phyloP scores from a whole-genome alignment of 1,139 yeast genomes.

The Keqinozyma sinolaborantium region DNA sequence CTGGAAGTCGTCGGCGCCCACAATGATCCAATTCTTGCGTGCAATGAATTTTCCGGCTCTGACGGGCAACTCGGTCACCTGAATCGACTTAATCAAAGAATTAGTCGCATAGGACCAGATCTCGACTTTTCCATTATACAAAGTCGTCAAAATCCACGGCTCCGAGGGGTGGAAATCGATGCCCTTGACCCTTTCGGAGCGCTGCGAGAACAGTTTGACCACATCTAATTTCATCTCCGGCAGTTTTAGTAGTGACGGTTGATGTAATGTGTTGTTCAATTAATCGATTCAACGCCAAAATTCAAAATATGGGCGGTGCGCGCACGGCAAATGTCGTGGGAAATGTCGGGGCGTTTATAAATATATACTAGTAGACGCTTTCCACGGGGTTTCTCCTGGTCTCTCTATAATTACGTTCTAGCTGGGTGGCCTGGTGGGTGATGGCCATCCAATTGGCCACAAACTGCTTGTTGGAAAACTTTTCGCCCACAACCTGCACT shows the following conservation, averaged over 20 bases:
- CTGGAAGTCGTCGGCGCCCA: constrained; percentile 94
- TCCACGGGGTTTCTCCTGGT: constrained; percentile 36
- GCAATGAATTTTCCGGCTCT: constrained; percentile 95
- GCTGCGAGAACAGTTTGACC: constrained; percentile 73
- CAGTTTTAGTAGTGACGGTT: neutral
- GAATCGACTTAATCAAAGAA: constrained; percentile 48
- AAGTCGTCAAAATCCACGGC: constrained; percentile 90
- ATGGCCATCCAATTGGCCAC: constrained; percentile 54
- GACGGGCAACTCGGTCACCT: constrained; percentile 91
- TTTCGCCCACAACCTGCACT: constrained; percentile 43
- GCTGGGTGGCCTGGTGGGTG: constrained; percentile 29
- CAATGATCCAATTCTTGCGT: constrained; percentile 95
- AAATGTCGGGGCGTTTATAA: neutral
- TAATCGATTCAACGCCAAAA: neutral
- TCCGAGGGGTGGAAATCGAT: constrained; percentile 97
- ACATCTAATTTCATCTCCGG: constrained; percentile 45
- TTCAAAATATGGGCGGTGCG: neutral
- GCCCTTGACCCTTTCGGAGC: constrained; percentile 96
- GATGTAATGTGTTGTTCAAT: neutral
- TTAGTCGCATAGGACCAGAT: constrained; percentile 92
- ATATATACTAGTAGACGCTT: constrained; percentile 25
- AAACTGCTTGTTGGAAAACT: constrained; percentile 71
- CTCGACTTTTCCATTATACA: constrained; percentile 83
- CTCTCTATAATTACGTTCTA: constrained; percentile 39
- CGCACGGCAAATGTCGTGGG: neutral